Base-by-base conservation (phyloP, 768 basidiomycete genomes). In the Mycena crocata region DNA sequence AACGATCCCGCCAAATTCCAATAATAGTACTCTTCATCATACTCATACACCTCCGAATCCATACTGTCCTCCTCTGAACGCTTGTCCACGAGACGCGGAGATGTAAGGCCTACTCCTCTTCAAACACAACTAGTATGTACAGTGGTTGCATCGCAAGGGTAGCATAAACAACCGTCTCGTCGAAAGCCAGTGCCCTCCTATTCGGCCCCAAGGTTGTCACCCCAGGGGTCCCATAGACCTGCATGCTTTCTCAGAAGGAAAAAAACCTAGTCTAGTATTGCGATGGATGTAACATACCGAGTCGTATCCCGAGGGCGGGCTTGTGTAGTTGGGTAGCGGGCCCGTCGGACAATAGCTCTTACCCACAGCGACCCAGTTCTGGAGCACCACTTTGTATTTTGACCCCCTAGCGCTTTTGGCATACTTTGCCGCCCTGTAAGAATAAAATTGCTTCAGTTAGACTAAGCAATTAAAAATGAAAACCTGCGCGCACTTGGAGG, bases 351-450 rank as follows among this genome's bases (percentile, higher is more conserved):
- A 15, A 32, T 50, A 50, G 26, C 28, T 50, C 49, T 32, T 50
- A 32, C 49, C 49, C 26, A 30, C 49, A 50, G 26, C 49, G 49
- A 50, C 49, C 30, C 24, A 8, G 49, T 50, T 50, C 6, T 30
- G 30, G 49, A 50, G 49, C 24, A 50, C 49, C 49, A 50, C 49
- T 28, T 50, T 50, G 49, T 50, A 50, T 50, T 50, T 50, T 21
- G 49, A 50, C 49, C n/a, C 30, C 24, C 30, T 50, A 26, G 49
- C 24, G 49, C 26, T 50, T 32, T 26, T 24, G 14, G 49, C 49
- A 32, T 50, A 50, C 30, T 50, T 50, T 26, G 49, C 49, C 26
- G 49, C 49, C 49, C 49, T 50, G 30, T 50, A 50, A 50, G 24
- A 26, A 50, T 13, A 28, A 28, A 50, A 50, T 50, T 28, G 49